Evolutionary conservation across 768 basidiomycete species (phyloP).

Genomic region (Pleurotus pulmonarius): DNA sequence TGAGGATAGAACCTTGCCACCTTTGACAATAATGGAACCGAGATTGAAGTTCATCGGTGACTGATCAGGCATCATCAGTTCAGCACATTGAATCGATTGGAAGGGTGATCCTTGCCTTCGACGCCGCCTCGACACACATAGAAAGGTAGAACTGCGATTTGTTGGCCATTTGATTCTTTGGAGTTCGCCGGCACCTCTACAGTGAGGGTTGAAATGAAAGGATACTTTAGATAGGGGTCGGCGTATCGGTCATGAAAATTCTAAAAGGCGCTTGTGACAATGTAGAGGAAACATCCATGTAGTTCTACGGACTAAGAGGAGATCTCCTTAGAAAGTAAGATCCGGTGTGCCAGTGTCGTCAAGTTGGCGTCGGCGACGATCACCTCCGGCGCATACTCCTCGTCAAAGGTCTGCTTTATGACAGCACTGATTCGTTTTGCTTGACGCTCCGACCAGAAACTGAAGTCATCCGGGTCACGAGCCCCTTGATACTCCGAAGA

Average conservation of each 20-base stretch:
- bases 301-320: conserved; percentile 20
- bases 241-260: too few species aligned
- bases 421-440: conserved; percentile 83
- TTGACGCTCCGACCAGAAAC: conserved; percentile 88
- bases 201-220: too few species aligned
- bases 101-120: conserved; percentile 26
- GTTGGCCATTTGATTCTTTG: conserved; percentile 19
- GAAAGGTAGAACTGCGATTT: conserved; percentile 51
- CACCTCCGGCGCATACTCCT: conserved; percentile 88
- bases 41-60: conserved; percentile 43
- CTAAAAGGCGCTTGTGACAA: too few species aligned
- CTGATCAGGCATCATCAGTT: conserved; percentile 15
- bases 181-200: not conserved
- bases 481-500: conserved; percentile 31
- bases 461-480: conserved; percentile 88
- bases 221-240: too few species aligned
- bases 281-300: not conserved
- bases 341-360: conserved; percentile 76
- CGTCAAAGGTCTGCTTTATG: conserved; percentile 77
- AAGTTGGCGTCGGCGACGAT: conserved; percentile 93
- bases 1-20: conserved; percentile 49
- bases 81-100: not conserved
- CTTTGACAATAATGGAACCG: conserved; percentile 45
- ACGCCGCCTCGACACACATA: conserved; percentile 43
- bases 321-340: conserved; percentile 72